Percentiles rank a stretch among this genome's conserved stretches.
Evolutionary conservation across 768 basidiomycete species (phyloP).

Genomic region (Suillus paluster): DNA sequence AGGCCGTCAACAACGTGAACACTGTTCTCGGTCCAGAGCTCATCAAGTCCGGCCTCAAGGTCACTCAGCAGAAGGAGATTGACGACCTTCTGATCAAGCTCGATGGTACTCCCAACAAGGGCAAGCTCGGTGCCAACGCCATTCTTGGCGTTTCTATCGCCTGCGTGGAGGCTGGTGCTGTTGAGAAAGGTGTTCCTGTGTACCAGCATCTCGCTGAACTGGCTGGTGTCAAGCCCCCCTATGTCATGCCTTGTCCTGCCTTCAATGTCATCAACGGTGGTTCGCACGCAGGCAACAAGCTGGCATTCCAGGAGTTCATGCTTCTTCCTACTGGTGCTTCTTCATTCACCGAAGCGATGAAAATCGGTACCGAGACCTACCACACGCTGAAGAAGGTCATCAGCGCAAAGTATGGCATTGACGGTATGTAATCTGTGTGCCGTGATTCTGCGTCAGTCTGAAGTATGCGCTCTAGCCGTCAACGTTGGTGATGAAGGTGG

Average conservation of each 20-base stretch:
- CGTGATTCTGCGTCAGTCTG: constrained; percentile 5
- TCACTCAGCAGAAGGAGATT: constrained; percentile 92
- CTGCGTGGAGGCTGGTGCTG: constrained; percentile 90
- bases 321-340: constrained; percentile 92
- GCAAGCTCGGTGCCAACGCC: constrained; percentile 98
- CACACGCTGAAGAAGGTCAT: constrained; percentile 99
- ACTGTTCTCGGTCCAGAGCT: constrained; percentile 85
- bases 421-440: constrained; percentile 60
- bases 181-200: constrained; percentile 92
- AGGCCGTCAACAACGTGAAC: constrained; percentile 96
- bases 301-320: constrained; percentile 99
- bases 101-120: constrained; percentile 98
- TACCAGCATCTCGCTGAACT: constrained; percentile 97
- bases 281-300: constrained; percentile 99
- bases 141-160: constrained; percentile 99
- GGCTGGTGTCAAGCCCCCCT: constrained; percentile 93
- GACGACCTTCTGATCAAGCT: constrained; percentile 98
- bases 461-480: constrained; percentile 62
- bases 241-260: constrained; percentile 87
- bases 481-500: constrained; percentile 99
- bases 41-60: constrained; percentile 80
- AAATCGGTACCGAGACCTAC: constrained; percentile 98
- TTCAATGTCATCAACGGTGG: constrained; percentile 99
- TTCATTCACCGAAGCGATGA: constrained; percentile 95
- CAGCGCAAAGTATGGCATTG: constrained; percentile 98